These are phyloP conservation scores for Kregervanrija fluxuum DNA, from an alignment of 805 yeast genomes.

Conservation along the genomic window DNA sequence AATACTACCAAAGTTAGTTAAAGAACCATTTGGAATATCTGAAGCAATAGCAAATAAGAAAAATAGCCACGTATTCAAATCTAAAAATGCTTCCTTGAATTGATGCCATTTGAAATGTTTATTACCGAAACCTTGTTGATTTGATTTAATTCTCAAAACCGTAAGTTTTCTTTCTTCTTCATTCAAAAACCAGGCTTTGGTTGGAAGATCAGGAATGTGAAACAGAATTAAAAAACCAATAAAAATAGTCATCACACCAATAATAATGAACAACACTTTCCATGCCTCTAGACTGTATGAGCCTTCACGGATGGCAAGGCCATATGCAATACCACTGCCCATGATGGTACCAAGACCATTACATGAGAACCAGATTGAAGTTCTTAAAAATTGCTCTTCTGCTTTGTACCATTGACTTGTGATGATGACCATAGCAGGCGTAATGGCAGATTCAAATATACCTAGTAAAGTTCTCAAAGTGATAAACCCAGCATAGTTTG, in stretches of 20 bases:
- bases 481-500: conserved; percentile 39
- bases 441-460: conserved; percentile 29
- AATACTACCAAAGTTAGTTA: conserved; percentile 41
- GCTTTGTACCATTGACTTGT: conserved; percentile 27
- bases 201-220: conserved; percentile 28
- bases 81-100: conserved; percentile 22
- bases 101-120: conserved; percentile 23
- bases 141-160: conserved; percentile 28
- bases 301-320: conserved; percentile 23
- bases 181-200: conserved; percentile 28
- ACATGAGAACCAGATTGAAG: conserved; percentile 15
- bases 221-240: conserved; percentile 25
- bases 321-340: conserved; percentile 28
- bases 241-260: conserved; percentile 27
- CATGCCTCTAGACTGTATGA: conserved; percentile 21
- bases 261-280: conserved; percentile 28
- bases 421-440: conserved; percentile 31
- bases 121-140: conserved; percentile 36
- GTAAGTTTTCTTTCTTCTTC: conserved; percentile 31
- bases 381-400: conserved; percentile 26
- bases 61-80: conserved; percentile 37
- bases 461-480: conserved; percentile 46
- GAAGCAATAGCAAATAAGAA: conserved; percentile 18
- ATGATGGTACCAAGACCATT: conserved; percentile 26
- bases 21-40: conserved; percentile 30